These are phyloP conservation scores for Primulina huaijiensis DNA, from an alignment of 257 asterid genomes.

Conservation along the genomic window DNA sequence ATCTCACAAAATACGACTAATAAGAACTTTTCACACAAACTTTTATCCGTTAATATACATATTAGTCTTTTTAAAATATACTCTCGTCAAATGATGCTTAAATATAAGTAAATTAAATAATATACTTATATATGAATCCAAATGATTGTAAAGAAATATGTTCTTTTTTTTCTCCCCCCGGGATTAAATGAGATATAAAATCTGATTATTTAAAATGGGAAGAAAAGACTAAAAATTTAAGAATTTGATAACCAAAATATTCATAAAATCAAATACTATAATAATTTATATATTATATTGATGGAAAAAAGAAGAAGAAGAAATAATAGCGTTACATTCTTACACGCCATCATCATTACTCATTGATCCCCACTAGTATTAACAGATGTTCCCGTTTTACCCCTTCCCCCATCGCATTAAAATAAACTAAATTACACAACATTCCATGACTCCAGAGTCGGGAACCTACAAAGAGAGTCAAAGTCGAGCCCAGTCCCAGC, in stretches of 20 bases:
- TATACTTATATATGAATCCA: too few species aligned
- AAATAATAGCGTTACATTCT: constrained; percentile 1
- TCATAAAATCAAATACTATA: background rate
- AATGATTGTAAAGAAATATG: too few species aligned
- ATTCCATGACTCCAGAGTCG: constrained; percentile 91
- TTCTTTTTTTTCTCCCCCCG: too few species aligned
- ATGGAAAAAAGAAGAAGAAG: background rate
- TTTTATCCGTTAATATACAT: too few species aligned
- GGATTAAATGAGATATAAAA: background rate
- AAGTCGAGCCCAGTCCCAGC: constrained; percentile 42
- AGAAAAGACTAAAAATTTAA: too few species aligned
- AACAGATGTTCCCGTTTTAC: constrained; percentile 23
- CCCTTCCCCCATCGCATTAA: background rate
- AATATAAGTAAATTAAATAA: too few species aligned
- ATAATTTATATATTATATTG: background rate
- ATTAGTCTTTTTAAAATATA: too few species aligned
- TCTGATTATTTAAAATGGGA: too few species aligned
- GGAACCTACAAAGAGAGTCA: constrained; percentile 59
- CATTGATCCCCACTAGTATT: background rate
- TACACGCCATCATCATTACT: background rate
- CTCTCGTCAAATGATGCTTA: too few species aligned
- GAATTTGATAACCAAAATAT: background rate
- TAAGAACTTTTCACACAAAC: too few species aligned
- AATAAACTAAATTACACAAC: constrained; percentile 31
- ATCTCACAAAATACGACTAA: too few species aligned